A percentile compares a stretch with the other conserved stretches of the same genome.
Evolutionary conservation across 164 flowering plant genomes (phyloP).

Genomic region (Houttuynia cordata): DNA sequence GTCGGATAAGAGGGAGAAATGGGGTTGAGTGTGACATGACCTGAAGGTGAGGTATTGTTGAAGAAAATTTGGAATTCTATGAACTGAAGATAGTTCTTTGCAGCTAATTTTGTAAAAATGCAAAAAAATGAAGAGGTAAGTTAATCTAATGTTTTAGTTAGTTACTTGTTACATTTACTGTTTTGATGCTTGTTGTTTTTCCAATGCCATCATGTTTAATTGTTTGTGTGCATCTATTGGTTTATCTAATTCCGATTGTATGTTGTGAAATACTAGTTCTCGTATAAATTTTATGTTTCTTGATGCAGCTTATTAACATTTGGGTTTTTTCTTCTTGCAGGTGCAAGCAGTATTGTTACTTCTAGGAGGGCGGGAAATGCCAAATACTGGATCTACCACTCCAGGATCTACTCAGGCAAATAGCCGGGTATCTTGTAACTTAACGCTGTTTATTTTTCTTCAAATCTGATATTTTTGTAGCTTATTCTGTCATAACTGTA

Average conservation of each 20-base stretch:
- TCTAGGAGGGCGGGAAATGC: slow-evolving; percentile 14
- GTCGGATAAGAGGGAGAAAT: no score
- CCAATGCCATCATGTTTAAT: not conserved
- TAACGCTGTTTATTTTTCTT: not conserved
- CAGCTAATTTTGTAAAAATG: not conserved
- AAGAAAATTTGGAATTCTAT: no score
- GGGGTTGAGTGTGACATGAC: no score
- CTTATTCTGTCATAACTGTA: not conserved
- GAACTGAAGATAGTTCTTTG: no score
- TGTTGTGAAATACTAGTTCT: no score
- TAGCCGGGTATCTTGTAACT: not conserved
- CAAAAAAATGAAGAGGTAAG: no score
- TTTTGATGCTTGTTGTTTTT: not conserved
- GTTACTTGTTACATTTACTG: not conserved
- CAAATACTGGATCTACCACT: slow-evolving; percentile 5
- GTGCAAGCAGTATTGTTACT: slow-evolving; percentile 16
- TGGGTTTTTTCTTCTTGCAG: not conserved
- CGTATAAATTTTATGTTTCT: not conserved
- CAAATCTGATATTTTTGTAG: not conserved
- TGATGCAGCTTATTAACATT: not conserved
- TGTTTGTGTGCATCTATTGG: no score
- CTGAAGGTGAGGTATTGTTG: no score
- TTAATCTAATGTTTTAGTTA: not conserved
- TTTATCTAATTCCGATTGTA: no score
- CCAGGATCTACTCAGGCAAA: slow-evolving; percentile 3